phyloP scores from a whole-genome alignment of 495 filamentous ascomycete genomes.

The Lasiosphaeria ovina region DNA sequence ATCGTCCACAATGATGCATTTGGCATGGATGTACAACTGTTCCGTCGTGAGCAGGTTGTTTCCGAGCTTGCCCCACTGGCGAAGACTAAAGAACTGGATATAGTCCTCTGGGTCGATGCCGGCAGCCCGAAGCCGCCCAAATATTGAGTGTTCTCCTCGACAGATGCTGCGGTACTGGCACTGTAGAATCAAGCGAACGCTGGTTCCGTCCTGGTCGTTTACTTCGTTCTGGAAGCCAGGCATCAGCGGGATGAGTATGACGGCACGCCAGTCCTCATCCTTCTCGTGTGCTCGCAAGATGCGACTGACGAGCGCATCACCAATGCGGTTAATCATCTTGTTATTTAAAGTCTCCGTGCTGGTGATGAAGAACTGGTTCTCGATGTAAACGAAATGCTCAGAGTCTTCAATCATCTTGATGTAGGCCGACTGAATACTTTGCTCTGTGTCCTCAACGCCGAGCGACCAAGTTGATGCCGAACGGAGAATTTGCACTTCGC shows the following conservation, averaged over 20 bases:
- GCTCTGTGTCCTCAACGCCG: conserved; percentile 80
- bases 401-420: conserved; percentile 90
- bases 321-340: conserved; percentile 88
- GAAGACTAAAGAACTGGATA: conserved; percentile 90
- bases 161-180: conserved; percentile 98
- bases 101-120: conserved; percentile 97
- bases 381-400: conserved; percentile 97
- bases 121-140: conserved; percentile 73
- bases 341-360: conserved; percentile 85
- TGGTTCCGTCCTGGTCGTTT: conserved; percentile 88
- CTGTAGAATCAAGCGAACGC: conserved; percentile 93
- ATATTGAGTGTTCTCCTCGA: conserved; percentile 89
- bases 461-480: conserved; percentile 90
- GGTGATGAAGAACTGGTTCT: conserved; percentile 98
- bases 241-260: conserved; percentile 92
- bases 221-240: conserved; percentile 98
- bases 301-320: conserved; percentile 90
- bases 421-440: conserved; percentile 95
- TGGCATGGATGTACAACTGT: conserved; percentile 97
- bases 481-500: conserved; percentile 92
- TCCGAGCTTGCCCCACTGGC: conserved; percentile 91
- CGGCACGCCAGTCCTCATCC: conserved; percentile 88
- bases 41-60: conserved; percentile 83
- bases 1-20: conserved; percentile 96
- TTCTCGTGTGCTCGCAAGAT: conserved; percentile 82